Evolutionary conservation across 805 yeast genomes (phyloP), one percentile per base, ranked within the genome.

Genomic region (Starmerella stellata): DNA sequence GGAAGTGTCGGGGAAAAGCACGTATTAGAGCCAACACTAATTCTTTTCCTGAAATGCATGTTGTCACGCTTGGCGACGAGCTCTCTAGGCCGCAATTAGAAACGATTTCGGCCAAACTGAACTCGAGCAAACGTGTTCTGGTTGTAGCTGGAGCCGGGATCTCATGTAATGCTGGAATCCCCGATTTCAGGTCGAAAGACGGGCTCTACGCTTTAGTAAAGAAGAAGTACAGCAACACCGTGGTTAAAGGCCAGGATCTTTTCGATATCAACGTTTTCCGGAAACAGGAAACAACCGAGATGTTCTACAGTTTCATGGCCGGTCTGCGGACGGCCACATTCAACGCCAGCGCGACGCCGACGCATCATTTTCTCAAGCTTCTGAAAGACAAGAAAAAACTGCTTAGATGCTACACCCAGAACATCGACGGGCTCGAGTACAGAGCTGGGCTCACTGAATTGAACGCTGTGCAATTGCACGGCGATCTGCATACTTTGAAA

Each of bases 111-210:
- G 34, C 35, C 15, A 32, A 37, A 20, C 29, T 50, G 18, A 41
- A 44, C 17, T n/a, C 37, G 2, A 32, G 46, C 21, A 42, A 43
- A 21, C 36, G 41, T 16, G 44, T 75, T n/a, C 65, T 78, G 17
- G 66, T 79, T 3, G 62, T 85, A 39, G 83, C 95, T 0, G 96
- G 98, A 5, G 98, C 98, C 2, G 98, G 98, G 1, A 82, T 87
- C 42, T 81, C 95, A 14, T 82, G 95, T 55, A 81, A 79, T 54
- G 95, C 96, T 1, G 96, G 98, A 0, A 90, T 87, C 35, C 98
- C 98, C 2, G 96, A 87, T 55, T 85, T 85, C 55, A 66, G 96
- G 40, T 78, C 93, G 3, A 63, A 74, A 8, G 71, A 77, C 47
- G 96, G 96, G 2, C 65, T 85, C 8, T 85, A 87, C 59, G 74